phyloP scores from a whole-genome alignment of 345 rosid species.

The Brassica cretica region DNA sequence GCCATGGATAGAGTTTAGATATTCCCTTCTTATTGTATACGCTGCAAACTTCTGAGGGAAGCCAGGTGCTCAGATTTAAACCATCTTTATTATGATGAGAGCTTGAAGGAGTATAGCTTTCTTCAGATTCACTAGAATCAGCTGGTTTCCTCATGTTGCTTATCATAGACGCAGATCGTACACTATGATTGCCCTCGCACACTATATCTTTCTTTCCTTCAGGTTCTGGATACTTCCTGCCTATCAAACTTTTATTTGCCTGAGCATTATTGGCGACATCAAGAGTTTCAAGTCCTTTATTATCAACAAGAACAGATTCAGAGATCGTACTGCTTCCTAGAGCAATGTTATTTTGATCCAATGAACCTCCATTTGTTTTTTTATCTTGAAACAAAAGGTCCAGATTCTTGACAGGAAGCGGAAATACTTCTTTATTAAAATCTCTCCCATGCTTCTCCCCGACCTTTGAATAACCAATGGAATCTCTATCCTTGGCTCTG shows the following conservation, averaged over 20 bases:
- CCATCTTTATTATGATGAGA: slow-evolving; percentile 47
- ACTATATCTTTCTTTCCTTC: slow-evolving; percentile 38
- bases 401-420: slow-evolving; percentile 81
- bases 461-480: slow-evolving; percentile 43
- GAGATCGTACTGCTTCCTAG: slow-evolving; percentile 40
- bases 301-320: slow-evolving; percentile 38
- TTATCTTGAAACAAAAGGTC: slow-evolving; percentile 72
- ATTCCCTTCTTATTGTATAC: slow-evolving; percentile 81
- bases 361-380: slow-evolving; percentile 41
- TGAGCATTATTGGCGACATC: slow-evolving; percentile 32
- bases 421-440: slow-evolving; percentile 49
- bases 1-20: slow-evolving; percentile 86
- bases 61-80: slow-evolving; percentile 70
- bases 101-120: slow-evolving; percentile 73
- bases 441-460: slow-evolving; percentile 44
- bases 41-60: slow-evolving; percentile 75
- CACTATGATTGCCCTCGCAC: slow-evolving; percentile 39
- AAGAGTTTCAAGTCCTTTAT: slow-evolving; percentile 29
- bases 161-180: slow-evolving; percentile 39
- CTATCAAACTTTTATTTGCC: slow-evolving; percentile 38
- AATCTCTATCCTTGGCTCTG: slow-evolving; percentile 40
- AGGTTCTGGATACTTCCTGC: slow-evolving; percentile 35
- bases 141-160: slow-evolving; percentile 39
- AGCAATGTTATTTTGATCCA: slow-evolving; percentile 28
- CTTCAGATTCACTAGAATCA: slow-evolving; percentile 46